These are phyloP conservation scores for Carallia brachiata DNA, from an alignment of 345 rosid genomes.

Conservation along the genomic window DNA sequence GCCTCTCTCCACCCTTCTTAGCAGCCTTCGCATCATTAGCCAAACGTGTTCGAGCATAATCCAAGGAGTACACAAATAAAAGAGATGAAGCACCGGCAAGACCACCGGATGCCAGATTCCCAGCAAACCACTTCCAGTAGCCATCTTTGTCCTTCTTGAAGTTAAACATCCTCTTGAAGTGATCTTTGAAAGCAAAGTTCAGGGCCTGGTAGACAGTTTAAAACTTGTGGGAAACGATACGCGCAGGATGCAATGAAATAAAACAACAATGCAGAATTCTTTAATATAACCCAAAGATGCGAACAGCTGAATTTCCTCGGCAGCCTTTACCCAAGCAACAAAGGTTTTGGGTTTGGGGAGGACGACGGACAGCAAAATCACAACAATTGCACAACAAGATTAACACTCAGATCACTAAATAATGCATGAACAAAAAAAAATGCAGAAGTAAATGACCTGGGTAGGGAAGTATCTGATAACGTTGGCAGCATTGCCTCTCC, in stretches of 20 bases:
- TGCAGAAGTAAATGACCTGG: constrained; percentile 15
- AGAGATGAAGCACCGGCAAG: constrained; percentile 36
- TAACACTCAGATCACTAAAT: background rate
- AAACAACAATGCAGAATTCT: background rate
- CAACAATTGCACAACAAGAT: too few relatives aligned
- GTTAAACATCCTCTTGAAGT: constrained; percentile 35
- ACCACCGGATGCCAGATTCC: constrained; percentile 34
- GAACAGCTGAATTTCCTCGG: background rate
- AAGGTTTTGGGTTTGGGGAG: background rate
- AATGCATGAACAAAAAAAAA: background rate
- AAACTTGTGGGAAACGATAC: background rate
- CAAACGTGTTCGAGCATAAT: constrained; percentile 33
- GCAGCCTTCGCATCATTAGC: constrained; percentile 36
- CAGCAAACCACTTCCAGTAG: constrained; percentile 35
- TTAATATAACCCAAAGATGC: background rate
- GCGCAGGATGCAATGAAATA: background rate
- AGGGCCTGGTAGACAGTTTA: constrained; percentile 14
- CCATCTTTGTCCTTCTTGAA: constrained; percentile 33
- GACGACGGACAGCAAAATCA: background rate
- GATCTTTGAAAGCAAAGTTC: constrained; percentile 37
- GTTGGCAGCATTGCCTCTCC: constrained; percentile 35
- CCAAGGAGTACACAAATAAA: constrained; percentile 31
- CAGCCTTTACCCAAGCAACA: background rate
- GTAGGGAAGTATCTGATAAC: constrained; percentile 38
- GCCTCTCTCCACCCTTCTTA: constrained; percentile 29